Percentiles rank a stretch among this genome's conserved stretches.
phyloP scores from a whole-genome alignment of 73 alveolate genomes.

The Paraurostyla sp. region DNA sequence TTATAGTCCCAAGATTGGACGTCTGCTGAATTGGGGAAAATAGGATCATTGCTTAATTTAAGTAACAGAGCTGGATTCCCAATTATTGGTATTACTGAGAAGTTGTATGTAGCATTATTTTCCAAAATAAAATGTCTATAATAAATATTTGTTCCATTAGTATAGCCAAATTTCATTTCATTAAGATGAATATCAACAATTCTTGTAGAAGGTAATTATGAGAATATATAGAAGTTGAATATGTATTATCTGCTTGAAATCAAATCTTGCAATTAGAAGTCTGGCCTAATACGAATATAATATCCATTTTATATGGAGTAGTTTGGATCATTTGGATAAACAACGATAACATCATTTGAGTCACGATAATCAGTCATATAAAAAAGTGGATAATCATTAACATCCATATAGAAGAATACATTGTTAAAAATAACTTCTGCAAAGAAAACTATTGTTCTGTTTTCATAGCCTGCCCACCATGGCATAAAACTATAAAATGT shows the following conservation, averaged over 20 bases:
- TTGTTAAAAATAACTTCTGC: conserved; percentile 51
- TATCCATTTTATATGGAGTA: background rate
- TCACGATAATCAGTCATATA: conserved; percentile 14
- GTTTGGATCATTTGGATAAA: background rate
- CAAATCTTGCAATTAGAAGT: conserved; percentile 47
- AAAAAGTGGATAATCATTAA: conserved; percentile 43
- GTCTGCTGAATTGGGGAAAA: conserved; percentile 14
- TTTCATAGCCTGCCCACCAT: conserved; percentile 58
- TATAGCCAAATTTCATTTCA: conserved; percentile 26
- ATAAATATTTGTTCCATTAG: conserved; percentile 2
- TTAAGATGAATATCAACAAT: conserved; percentile 14
- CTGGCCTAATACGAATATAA: conserved; percentile 48
- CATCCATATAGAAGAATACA: conserved; percentile 22
- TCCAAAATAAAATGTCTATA: conserved; percentile 42
- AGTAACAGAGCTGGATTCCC: conserved; percentile 42
- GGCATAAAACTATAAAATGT: background rate
- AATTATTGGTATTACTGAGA: conserved; percentile 36
- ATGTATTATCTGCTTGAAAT: conserved; percentile 33
- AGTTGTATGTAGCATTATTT: conserved; percentile 26
- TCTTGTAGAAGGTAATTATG: background rate
- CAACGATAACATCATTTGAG: conserved; percentile 21
- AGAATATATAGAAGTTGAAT: conserved; percentile 39
- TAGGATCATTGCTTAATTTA: background rate
- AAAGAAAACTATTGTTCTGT: conserved; percentile 42
- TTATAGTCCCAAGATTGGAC: conserved; percentile 33